Evolutionary conservation across 306 rosid genomes (phyloP).

Genomic region (Hippophae gyantsensis): DNA sequence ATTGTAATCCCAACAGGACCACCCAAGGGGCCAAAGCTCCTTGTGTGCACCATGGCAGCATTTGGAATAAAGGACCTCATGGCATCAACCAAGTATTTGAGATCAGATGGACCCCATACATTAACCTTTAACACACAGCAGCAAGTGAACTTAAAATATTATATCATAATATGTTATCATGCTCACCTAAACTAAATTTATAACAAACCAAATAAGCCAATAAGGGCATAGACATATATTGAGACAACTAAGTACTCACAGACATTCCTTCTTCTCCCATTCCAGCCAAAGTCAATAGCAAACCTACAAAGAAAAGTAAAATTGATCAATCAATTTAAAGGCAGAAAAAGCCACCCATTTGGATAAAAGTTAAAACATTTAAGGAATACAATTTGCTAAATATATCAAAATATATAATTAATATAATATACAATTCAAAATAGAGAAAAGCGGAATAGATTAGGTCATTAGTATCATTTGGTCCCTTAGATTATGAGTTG

Average conservation of each 20-base stretch:
- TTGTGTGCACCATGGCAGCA: constrained; percentile 94
- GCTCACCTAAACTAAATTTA: background rate
- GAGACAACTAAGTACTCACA: constrained; percentile 40
- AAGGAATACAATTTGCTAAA: constrained; percentile 6
- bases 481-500: too few relatives aligned
- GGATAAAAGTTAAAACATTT: background rate
- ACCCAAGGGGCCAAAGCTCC: constrained; percentile 59
- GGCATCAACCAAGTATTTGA: constrained; percentile 75
- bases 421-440: constrained; percentile 8
- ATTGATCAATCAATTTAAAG: constrained; percentile 17
- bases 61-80: constrained; percentile 77
- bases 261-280: constrained; percentile 86
- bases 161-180: background rate
- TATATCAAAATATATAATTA: background rate
- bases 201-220: background rate
- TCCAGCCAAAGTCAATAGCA: constrained; percentile 89
- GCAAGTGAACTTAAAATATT: constrained; percentile 10
- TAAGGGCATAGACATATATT: background rate
- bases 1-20: constrained; percentile 21
- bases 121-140: constrained; percentile 51
- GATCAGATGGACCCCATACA: constrained; percentile 84
- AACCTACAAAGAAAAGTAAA: constrained; percentile 40
- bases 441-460: background rate
- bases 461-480: too few relatives aligned
- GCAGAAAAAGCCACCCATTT: constrained; percentile 8